Percentiles rank a stretch among this genome's conserved stretches.
phyloP scores from a whole-genome alignment of 768 basidiomycete species.

The Mycena leptocephala region DNA sequence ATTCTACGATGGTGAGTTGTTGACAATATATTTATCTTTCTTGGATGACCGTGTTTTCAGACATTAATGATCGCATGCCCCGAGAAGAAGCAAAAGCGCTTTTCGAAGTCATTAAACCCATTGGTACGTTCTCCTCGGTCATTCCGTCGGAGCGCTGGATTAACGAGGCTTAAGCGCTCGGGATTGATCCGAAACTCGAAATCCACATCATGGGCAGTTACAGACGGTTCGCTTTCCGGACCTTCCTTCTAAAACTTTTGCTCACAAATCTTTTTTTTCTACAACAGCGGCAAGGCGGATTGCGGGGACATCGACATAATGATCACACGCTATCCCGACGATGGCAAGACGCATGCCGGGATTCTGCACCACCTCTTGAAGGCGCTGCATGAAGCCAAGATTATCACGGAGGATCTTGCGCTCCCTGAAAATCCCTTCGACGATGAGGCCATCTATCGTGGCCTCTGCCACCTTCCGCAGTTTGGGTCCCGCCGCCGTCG shows the following conservation, averaged over 20 bases:
- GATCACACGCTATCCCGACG: slow-evolving; percentile 81
- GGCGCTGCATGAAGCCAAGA: slow-evolving; percentile 67
- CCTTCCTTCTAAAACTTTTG: neutral
- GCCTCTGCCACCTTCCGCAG: slow-evolving; percentile 76
- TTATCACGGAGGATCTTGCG: slow-evolving; percentile 88
- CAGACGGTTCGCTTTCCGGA: slow-evolving; percentile 65
- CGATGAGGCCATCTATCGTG: slow-evolving; percentile 87
- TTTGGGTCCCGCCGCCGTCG: slow-evolving; percentile 70
- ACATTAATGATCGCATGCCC: slow-evolving; percentile 82
- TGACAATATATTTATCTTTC: neutral
- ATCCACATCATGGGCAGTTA: slow-evolving; percentile 96
- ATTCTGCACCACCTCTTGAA: slow-evolving; percentile 73
- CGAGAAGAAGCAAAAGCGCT: slow-evolving; percentile 84
- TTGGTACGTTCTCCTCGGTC: slow-evolving; percentile 62
- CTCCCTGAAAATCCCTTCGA: slow-evolving; percentile 77
- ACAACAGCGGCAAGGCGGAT: slow-evolving; percentile 79
- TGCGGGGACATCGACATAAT: slow-evolving; percentile 96
- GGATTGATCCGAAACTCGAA: slow-evolving; percentile 79
- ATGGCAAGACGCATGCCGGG: slow-evolving; percentile 86
- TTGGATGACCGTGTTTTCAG: neutral
- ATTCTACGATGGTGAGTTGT: slow-evolving; percentile 76
- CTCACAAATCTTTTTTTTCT: neutral
- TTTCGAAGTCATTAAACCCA: slow-evolving; percentile 79
- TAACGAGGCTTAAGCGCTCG: slow-evolving; percentile 65
- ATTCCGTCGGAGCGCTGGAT: neutral